Percentiles rank a stretch among this genome's conserved stretches.
These are phyloP conservation scores for Paraphaeosphaeria sporulosa DNA, from an alignment of 2,329 filamentous ascomycete genomes.

Conservation along the genomic window DNA sequence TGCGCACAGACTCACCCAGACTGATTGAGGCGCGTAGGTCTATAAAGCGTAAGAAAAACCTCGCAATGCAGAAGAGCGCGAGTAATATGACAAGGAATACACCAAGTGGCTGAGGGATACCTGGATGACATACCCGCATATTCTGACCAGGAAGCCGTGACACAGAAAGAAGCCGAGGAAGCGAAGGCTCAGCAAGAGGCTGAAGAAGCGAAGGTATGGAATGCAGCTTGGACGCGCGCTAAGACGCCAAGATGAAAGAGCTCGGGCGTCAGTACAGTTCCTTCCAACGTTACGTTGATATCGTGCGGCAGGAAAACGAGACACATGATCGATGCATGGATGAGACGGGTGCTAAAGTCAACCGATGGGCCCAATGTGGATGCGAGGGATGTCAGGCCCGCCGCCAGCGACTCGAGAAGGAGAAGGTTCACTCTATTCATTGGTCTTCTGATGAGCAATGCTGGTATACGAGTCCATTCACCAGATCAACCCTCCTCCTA, in stretches of 20 bases:
- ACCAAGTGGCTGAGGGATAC: background rate
- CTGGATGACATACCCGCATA: too few relatives aligned
- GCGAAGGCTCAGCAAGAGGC: background rate
- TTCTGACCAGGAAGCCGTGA: too few relatives aligned
- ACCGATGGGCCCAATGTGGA: background rate
- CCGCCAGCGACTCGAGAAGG: background rate
- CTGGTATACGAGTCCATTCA: too few relatives aligned
- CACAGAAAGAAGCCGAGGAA: background rate
- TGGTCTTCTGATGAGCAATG: too few relatives aligned
- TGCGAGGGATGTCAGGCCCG: background rate
- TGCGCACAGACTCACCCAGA: too few relatives aligned
- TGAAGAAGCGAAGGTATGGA: too few relatives aligned
- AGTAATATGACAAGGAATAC: background rate
- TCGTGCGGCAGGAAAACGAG: too few relatives aligned
- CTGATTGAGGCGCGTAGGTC: background rate
- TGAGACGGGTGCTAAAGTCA: background rate
- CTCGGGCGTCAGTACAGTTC: background rate
- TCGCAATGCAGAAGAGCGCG: background rate
- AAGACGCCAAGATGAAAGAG: background rate
- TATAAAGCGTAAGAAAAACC: background rate
- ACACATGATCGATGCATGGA: background rate
- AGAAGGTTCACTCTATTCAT: too few relatives aligned
- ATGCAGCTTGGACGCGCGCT: too few relatives aligned
- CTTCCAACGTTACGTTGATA: background rate
- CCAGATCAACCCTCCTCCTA: background rate